A percentile compares a stretch with the other conserved stretches of the same genome.
phyloP scores from a whole-genome alignment of 2,329 filamentous ascomycete genomes.

The Trichophyton rubrum region DNA sequence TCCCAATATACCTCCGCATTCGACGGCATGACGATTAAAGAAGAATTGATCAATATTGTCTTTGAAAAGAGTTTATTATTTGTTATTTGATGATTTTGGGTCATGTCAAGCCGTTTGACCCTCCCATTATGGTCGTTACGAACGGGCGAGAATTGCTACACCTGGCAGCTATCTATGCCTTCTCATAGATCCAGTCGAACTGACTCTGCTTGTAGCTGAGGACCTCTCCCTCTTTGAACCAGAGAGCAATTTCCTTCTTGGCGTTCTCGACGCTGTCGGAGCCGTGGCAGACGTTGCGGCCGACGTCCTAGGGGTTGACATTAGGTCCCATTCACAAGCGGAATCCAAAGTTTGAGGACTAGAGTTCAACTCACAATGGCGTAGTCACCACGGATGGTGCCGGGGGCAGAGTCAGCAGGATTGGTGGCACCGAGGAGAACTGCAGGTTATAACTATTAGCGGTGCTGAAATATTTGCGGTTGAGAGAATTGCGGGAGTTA shows the following conservation, averaged over 20 bases:
- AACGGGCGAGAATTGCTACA: not conserved
- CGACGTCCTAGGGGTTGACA: conserved; percentile 47
- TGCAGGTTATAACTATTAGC: conserved; percentile 21
- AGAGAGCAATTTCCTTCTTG: conserved; percentile 98
- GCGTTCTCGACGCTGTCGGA: conserved; percentile 97
- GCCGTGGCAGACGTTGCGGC: conserved; percentile 99
- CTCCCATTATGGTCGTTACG: not conserved
- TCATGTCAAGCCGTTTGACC: not conserved
- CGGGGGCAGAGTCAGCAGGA: conserved; percentile 82
- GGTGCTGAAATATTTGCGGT: not conserved
- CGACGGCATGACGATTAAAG: not conserved
- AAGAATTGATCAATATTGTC: not conserved
- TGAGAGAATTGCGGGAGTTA: conserved; percentile 14
- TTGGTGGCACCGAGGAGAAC: conserved; percentile 97
- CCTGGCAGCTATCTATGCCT: conserved; percentile 37
- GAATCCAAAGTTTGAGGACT: not conserved
- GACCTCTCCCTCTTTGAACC: conserved; percentile 87
- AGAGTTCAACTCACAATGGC: conserved; percentile 48
- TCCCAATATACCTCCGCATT: not conserved
- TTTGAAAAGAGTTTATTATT: not conserved
- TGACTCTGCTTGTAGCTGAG: conserved; percentile 71
- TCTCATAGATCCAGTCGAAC: conserved; percentile 97
- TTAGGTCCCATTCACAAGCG: conserved; percentile 4
- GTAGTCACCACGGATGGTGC: conserved; percentile 94
- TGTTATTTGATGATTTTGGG: not conserved